Evolutionary conservation across 495 filamentous ascomycete genomes (phyloP).

Genomic region (Hypoxylon fuscum): DNA sequence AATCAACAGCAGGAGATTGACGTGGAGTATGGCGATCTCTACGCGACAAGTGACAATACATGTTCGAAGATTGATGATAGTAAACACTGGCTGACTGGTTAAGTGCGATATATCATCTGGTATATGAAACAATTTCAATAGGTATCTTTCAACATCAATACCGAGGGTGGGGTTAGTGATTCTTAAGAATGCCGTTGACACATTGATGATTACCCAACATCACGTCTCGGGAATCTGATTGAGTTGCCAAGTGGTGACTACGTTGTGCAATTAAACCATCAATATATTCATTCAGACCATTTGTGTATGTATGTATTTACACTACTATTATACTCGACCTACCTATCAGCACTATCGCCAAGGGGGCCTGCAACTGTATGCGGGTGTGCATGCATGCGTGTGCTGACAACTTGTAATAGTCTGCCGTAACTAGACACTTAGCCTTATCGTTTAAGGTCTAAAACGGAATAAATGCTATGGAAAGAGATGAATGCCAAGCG

Average conservation of each 20-base stretch:
- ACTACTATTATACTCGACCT: constrained; percentile 12
- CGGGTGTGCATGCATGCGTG: constrained; percentile 30
- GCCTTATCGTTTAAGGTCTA: constrained; percentile 32
- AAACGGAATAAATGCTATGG: constrained; percentile 32
- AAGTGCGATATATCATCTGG: background rate
- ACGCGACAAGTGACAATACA: background rate
- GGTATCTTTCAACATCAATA: constrained; percentile 31
- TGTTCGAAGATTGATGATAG: background rate
- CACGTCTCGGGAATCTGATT: constrained; percentile 39
- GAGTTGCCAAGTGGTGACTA: constrained; percentile 27
- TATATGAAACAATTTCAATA: constrained; percentile 26
- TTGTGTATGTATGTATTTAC: too few relatives aligned
- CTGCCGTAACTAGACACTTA: constrained; percentile 36
- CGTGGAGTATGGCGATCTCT: constrained; percentile 1
- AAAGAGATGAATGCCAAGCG: constrained; percentile 39
- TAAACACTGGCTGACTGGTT: background rate
- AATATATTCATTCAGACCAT: too few relatives aligned
- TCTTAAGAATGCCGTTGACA: constrained; percentile 41
- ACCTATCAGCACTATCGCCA: constrained; percentile 21
- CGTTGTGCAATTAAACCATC: constrained; percentile 9
- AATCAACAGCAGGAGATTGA: constrained; percentile 2
- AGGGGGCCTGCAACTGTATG: constrained; percentile 28
- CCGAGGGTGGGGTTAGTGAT: constrained; percentile 32
- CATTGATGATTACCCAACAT: constrained; percentile 36
- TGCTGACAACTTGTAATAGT: constrained; percentile 43